Evolutionary conservation across 2,329 filamentous ascomycete genomes (phyloP).

Genomic region (Diaporthe sp.): DNA sequence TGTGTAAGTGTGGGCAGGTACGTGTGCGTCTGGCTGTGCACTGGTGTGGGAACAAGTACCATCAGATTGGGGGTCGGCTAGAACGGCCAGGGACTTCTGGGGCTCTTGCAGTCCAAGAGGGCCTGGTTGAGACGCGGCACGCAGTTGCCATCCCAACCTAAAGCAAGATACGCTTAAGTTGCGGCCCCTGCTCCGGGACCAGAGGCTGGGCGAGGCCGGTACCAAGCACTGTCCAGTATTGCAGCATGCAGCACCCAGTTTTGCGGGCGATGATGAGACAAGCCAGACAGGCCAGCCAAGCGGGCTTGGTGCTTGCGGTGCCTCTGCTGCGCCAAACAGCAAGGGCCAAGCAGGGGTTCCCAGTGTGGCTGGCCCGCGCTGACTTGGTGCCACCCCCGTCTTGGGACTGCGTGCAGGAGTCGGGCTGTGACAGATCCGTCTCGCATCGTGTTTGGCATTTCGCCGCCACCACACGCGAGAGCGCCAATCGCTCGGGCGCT

Average conservation of each 20-base stretch:
- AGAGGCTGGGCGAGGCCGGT: slow-evolving; percentile 5
- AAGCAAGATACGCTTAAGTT: slow-evolving; percentile 24
- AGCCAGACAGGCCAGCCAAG: slow-evolving; percentile 6
- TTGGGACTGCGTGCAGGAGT: slow-evolving; percentile 38
- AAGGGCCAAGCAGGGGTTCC: slow-evolving; percentile 1
- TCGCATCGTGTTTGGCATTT: slow-evolving; percentile 58
- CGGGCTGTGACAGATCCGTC: slow-evolving; percentile 59
- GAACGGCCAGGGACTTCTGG: neutral
- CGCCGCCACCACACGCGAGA: slow-evolving; percentile 37
- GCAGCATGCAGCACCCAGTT: neutral
- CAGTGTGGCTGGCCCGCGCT: neutral
- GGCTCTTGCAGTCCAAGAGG: neutral
- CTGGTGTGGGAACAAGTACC: neutral
- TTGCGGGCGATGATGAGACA: slow-evolving; percentile 26
- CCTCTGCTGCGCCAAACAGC: neutral
- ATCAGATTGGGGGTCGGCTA: neutral
- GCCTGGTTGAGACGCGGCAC: slow-evolving; percentile 4
- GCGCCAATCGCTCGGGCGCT: slow-evolving; percentile 27
- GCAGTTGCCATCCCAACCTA: slow-evolving; percentile 33
- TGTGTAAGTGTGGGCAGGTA: neutral
- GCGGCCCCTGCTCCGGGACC: slow-evolving; percentile 13
- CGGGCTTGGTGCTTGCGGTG: slow-evolving; percentile 1
- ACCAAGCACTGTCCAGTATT: neutral
- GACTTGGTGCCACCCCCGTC: slow-evolving; percentile 2
- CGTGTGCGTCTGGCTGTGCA: neutral